Percentiles rank a stretch among this genome's conserved stretches.
Conservation (phyloP, 805 yeast species). For the Saccharomyces eubayanus region DNA sequence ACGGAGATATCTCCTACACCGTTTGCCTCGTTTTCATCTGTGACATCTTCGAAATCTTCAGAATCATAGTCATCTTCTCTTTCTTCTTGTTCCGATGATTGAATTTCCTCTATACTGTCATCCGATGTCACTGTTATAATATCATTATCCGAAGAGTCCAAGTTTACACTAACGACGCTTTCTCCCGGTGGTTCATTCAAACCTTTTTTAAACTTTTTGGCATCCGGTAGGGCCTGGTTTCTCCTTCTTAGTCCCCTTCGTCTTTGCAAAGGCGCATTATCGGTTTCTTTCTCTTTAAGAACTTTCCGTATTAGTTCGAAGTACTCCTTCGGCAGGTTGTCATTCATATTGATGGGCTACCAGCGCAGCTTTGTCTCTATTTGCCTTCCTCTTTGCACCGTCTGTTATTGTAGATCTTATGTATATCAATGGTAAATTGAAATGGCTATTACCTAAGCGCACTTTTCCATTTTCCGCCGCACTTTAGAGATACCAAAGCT, state of each 20-base stretch:
- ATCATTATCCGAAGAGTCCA: not conserved
- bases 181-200: not conserved
- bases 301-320: constrained; percentile 27
- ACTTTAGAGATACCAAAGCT: not conserved
- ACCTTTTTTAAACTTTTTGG: not conserved
- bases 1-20: constrained; percentile 23
- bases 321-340: constrained; percentile 24
- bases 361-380: not conserved
- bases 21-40: constrained; percentile 5
- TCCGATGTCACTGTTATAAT: constrained; percentile 1
- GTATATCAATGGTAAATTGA: not conserved
- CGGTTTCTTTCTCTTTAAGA: constrained; percentile 17
- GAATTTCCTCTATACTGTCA: not conserved
- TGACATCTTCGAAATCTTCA: constrained; percentile 21
- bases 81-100: not conserved
- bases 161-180: not conserved
- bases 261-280: constrained; percentile 12
- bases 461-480: not conserved
- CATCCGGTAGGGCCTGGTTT: not conserved
- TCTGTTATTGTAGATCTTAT: not conserved
- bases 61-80: constrained; percentile 22
- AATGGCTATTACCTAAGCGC: not conserved
- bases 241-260: constrained; percentile 4
- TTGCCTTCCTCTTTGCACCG: not conserved
- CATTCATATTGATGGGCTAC: constrained; percentile 10